Percentiles rank a stretch among this genome's conserved stretches.
Evolutionary conservation across 2,329 filamentous ascomycete genomes (phyloP).

Genomic region (Colletotrichum sp.): DNA sequence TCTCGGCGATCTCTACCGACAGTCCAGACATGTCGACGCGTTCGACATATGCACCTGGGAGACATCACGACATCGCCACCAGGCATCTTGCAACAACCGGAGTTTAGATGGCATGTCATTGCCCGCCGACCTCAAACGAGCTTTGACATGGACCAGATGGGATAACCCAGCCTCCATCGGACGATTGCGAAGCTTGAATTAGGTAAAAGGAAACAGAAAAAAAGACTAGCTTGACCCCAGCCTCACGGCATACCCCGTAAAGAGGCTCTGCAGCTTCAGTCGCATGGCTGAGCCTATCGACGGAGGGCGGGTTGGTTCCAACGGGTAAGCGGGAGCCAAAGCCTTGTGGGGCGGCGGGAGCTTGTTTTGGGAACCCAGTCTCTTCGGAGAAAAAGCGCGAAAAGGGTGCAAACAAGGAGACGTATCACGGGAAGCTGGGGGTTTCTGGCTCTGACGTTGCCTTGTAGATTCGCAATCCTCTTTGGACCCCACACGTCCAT

Average conservation of each 20-base stretch:
- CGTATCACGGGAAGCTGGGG: slow-evolving; percentile 3
- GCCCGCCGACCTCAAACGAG: slow-evolving; percentile 1
- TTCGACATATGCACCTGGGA: not conserved
- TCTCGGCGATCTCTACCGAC: not conserved
- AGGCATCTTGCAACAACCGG: slow-evolving; percentile 1
- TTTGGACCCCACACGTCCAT: not conserved
- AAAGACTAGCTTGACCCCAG: not conserved
- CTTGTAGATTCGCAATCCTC: not conserved
- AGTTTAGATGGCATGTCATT: slow-evolving; percentile 6
- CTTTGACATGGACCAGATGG: not conserved
- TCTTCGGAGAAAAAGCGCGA: not conserved
- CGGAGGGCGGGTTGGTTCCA: not conserved
- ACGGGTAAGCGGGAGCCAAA: not conserved
- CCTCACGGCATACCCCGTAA: not conserved
- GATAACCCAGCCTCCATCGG: not conserved
- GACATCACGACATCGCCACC: not conserved
- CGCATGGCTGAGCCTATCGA: not conserved
- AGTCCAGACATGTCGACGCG: not conserved
- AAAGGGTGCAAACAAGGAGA: not conserved
- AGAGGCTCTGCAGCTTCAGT: not conserved
- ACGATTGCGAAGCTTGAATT: slow-evolving; percentile 5
- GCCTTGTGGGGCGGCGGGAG: not conserved
- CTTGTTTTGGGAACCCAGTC: not conserved
- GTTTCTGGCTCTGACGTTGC: slow-evolving; percentile 5
- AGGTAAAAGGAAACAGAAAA: not conserved